Percentiles rank a stretch among this genome's conserved stretches.
phyloP scores from a whole-genome alignment of 2,329 filamentous ascomycete genomes.

The Cladophialophora carrionii region DNA sequence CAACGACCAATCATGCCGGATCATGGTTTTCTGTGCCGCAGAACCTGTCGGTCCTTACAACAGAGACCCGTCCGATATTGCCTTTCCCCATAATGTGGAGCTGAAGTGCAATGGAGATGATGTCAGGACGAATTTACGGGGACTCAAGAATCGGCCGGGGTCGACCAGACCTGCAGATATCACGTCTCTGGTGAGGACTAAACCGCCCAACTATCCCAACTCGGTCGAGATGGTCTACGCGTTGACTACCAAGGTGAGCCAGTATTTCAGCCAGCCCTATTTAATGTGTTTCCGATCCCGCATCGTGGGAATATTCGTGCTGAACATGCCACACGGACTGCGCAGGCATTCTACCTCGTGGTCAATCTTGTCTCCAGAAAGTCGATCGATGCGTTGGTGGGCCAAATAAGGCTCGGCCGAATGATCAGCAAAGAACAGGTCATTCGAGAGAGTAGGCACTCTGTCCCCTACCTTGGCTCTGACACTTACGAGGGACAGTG shows the following conservation, averaged over 20 bases:
- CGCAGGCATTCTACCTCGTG: constrained; percentile 71
- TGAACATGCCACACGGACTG: constrained; percentile 34
- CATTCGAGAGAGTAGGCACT: constrained; percentile 71
- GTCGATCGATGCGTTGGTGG: constrained; percentile 71
- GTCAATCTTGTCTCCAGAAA: constrained; percentile 75
- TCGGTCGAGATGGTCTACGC: constrained; percentile 87
- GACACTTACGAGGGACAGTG: constrained; percentile 58
- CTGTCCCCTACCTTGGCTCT: constrained; percentile 16
- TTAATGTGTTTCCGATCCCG: constrained; percentile 33
- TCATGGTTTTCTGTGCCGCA: constrained; percentile 82
- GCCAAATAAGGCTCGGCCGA: constrained; percentile 65
- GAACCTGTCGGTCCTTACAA: constrained; percentile 62
- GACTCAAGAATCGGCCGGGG: constrained; percentile 93
- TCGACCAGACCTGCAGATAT: constrained; percentile 93
- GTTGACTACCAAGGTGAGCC: constrained; percentile 76
- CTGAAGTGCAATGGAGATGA: constrained; percentile 87
- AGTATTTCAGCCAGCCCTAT: constrained; percentile 12
- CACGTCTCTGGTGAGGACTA: constrained; percentile 72
- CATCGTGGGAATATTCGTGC: constrained; percentile 32
- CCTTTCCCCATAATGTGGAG: constrained; percentile 91
- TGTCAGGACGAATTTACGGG: constrained; percentile 88
- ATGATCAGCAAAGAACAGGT: constrained; percentile 77
- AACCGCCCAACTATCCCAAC: constrained; percentile 69
- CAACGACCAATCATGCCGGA: constrained; percentile 64
- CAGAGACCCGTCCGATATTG: constrained; percentile 63